Base-by-base conservation (phyloP, 1,284 basidiomycete species). In the Trametes sp. region DNA sequence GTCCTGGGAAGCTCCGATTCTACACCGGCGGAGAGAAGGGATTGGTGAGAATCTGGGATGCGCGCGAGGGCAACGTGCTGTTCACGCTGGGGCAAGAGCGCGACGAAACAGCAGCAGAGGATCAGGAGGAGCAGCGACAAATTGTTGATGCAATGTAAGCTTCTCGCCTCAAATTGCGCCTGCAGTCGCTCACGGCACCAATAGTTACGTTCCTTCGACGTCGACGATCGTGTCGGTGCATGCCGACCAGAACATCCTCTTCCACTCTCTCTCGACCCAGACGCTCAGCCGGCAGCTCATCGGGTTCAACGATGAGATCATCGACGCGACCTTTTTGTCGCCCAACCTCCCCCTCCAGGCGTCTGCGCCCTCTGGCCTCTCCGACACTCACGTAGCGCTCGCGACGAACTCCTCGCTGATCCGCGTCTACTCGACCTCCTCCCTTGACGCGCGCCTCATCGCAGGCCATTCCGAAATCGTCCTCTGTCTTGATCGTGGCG, bases 251-350 rank as follows among this genome's bases (percentile, higher is more conserved):
- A 98, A 98, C 71, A 94, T 99, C 68, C 85, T 96, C 51, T 94
- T 95, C 76, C 88, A 95, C 76, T 93, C 91, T 2, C 78, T 96
- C 9, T 76, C 81, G 8, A 84, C 86, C 0, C 83, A 84, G 49
- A 78, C 82, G 11, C 77, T 93, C 31, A 80, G 84, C n/a, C 88
- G 90, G n/a, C 96, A 98, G 71, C 79, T 99, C 64, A 89, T 99
- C 65, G 98, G 98, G 0, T 99, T 93, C 84, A 98, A 99, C 76
- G 98, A 99, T 77, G 96, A 99, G 76, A 96, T 99, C 69, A 93
- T 98, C 54, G 97, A 98, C 72, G 86, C 88, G 10, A 82, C 85
- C 23, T 94, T 94, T 78, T 82, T 99, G 62, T 87, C 88, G 10
- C 74, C 83, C 60, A 57, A 74, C 54, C 62, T 74, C 49, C 64